These are phyloP conservation scores for Linum trigynum DNA, from an alignment of 345 rosid species.

Conservation along the genomic window DNA sequence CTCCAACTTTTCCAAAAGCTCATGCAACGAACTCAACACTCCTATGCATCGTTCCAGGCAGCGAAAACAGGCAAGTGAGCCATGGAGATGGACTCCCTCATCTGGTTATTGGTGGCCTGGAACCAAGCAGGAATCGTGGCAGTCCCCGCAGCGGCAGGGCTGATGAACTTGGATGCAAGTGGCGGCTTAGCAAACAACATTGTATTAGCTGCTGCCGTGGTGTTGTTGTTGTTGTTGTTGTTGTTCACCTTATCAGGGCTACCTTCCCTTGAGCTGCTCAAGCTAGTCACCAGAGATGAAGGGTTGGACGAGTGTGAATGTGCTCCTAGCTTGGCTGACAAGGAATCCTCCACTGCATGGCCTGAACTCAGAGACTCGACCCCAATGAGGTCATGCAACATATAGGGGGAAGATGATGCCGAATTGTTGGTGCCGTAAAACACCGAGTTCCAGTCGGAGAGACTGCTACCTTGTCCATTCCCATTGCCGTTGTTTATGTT, in stretches of 20 bases:
- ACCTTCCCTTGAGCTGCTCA: conserved; percentile 58
- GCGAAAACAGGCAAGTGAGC: conserved; percentile 63
- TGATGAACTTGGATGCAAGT: conserved; percentile 38
- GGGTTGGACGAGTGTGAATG: conserved; percentile 42
- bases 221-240: neutral
- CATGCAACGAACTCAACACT: neutral
- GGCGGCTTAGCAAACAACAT: conserved; percentile 46
- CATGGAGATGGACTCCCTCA: conserved; percentile 38
- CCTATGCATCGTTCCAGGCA: conserved; percentile 57
- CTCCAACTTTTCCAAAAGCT: neutral
- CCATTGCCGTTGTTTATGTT: conserved; percentile 17
- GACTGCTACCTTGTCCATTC: conserved; percentile 4
- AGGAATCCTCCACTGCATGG: conserved; percentile 26
- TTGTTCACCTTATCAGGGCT: conserved; percentile 39
- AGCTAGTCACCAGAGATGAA: conserved; percentile 51
- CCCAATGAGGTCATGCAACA: conserved; percentile 39
- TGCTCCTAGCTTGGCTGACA: conserved; percentile 18
- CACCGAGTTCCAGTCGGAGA: conserved; percentile 40
- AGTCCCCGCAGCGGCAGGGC: conserved; percentile 19
- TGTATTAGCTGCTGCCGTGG: conserved; percentile 22
- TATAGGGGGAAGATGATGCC: conserved; percentile 24
- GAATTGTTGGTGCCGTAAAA: conserved; percentile 10
- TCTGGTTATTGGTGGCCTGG: conserved; percentile 30
- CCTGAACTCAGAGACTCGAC: conserved; percentile 29
- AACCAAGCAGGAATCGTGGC: conserved; percentile 31